A percentile compares a stretch with the other conserved stretches of the same genome.
Evolutionary conservation across 257 asterid genomes (phyloP).

Genomic region (Forsythia viridissima): DNA sequence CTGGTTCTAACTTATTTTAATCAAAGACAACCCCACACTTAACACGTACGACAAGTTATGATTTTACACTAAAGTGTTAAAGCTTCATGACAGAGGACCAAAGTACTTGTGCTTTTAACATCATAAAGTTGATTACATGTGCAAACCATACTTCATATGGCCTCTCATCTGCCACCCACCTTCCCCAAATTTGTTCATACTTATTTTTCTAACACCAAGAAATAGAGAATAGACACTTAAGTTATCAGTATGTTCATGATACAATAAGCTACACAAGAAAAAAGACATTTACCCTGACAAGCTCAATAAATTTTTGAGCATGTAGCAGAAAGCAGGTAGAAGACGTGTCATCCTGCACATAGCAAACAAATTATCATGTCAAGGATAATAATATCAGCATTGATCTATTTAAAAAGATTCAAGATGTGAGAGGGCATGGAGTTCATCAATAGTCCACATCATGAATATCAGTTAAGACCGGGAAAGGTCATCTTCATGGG

Average conservation of each 20-base stretch:
- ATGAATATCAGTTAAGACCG: background rate
- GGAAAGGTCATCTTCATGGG: background rate
- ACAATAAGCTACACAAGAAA: slow-evolving; percentile 12
- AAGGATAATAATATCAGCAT: background rate
- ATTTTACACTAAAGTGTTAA: background rate
- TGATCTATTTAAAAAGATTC: background rate
- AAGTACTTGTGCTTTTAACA: background rate
- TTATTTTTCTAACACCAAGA: background rate
- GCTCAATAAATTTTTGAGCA: slow-evolving; percentile 88
- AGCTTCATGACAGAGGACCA: background rate
- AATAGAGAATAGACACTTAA: background rate
- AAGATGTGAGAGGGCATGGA: background rate
- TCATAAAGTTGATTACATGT: background rate
- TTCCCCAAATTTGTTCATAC: background rate
- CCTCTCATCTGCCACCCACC: background rate
- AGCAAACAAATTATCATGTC: slow-evolving; percentile 18
- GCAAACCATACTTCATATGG: background rate
- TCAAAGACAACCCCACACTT: background rate
- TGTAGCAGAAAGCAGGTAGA: slow-evolving; percentile 74
- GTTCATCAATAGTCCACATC: background rate
- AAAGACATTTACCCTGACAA: slow-evolving; percentile 67
- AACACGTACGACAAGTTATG: background rate
- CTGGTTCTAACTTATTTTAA: background rate
- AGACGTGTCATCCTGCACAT: slow-evolving; percentile 74
- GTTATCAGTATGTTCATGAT: background rate